Evolutionary conservation across 306 rosid genomes (phyloP), one percentile per base, ranked within the genome.

Genomic region (Cercis canadensis): DNA sequence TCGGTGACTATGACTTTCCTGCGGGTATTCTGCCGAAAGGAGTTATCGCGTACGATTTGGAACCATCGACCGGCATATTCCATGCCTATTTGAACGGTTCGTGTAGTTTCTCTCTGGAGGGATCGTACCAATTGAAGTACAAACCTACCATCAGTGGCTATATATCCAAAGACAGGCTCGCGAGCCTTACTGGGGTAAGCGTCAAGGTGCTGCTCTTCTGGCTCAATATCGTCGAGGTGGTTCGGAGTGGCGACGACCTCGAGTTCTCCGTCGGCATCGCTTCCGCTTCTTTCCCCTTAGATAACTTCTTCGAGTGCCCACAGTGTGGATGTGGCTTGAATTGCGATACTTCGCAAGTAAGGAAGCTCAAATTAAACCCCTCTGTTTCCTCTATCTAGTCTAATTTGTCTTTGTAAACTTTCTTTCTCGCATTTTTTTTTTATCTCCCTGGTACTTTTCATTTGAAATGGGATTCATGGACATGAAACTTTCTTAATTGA

Each of bases 231-330:
- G 84, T 90, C 13, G 96, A 90, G 80, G 97, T 90, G 7, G 70
- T 60, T 46, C 84, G 98, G 2, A 16, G 19, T 16, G 88, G 82
- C 2, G 81, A 88, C 13, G 82, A 86, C 4, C 82, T 92, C 5
- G 79, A 83, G 2, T 87, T 93, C 73, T 93, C 97, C 2, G 88
- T 90, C 9, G 98, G 97, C 15, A 75, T 93, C 45, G 88, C 92
- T 4, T 82, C 92, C 29, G 96, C 98, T 0, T 78, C 93, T 7
- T 93, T 90, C 66, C 80, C 96, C 1, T 72, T 84, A 0, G 90
- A 93, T 10, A 84, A 78, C 53, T 90, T 93, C 80, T 79, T 74
- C 71, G 97, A 75, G 24, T 88, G 92, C 32, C 98, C 96, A 2
- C 80, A 63, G 80, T 89, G 96, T 50, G 96, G 96, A 1, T 88